Evolutionary conservation across 345 rosid species (phyloP), one percentile per base, ranked within the genome.

Genomic region (Populus davidiana): DNA sequence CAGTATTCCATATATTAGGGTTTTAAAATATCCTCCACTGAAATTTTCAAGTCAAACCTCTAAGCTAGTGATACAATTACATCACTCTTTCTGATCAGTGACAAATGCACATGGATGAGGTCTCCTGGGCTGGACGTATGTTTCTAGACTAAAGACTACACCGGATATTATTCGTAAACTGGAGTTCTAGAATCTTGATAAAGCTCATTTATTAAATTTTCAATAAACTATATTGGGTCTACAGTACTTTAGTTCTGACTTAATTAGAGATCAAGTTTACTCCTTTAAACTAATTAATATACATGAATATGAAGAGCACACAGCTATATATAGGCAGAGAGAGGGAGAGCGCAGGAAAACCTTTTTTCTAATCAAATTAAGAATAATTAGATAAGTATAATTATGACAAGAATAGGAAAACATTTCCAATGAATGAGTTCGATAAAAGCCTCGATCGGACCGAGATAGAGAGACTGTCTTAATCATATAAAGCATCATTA

Each of bases 401-500:
- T n/a, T 3, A 9, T 59, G 63, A 1, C 11, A 56, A n/a, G 29
- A 59, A 59, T 9, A 23, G 29, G 11, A 54, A 25, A 23, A n/a
- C 29, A 59, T 59, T 9, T 59, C 13, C 29, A 23, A n/a, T n/a
- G 0, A 2, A 56, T 8, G 61, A 54, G 62, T 8, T 8, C 6
- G 63, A n/a, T 9, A 56, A 41, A 50, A 21, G 11, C 27, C 4
- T 21, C 12, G 33, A 31, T 31, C 33, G 4, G 23, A 20, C 62
- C 6, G 9, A 1, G 63, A 29, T 25, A 0, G 35, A 49, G n/a
- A 49, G n/a, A 50, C 74, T 31, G 43, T n/a, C 31, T 31, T 73
- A 62, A 61, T 73, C 38, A 61, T 39, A 16, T 2, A 49, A 65
- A 35, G 47, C 21, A 77, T 78, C 23, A 81, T 73, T 70, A 73